A percentile compares a stretch with the other conserved stretches of the same genome.
phyloP scores from a whole-genome alignment of 805 yeast genomes.

The Jamesozyma lodderae region DNA sequence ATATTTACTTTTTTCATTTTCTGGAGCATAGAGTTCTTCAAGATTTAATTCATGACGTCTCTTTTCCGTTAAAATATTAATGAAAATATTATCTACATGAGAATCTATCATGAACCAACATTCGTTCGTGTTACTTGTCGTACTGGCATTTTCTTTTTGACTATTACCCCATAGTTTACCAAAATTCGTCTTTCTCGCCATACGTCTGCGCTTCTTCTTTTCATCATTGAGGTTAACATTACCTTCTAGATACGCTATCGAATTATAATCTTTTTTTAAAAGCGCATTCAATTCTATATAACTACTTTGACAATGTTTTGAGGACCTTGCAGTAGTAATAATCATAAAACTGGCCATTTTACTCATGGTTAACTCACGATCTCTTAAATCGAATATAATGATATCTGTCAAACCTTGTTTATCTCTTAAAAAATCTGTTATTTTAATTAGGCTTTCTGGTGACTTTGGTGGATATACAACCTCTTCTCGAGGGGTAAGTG shows the following conservation, averaged over 20 bases:
- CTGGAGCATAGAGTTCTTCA: constrained; percentile 56
- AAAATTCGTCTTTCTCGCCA: constrained; percentile 46
- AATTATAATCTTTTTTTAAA: constrained; percentile 43
- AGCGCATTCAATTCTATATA: constrained; percentile 47
- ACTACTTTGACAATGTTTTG: constrained; percentile 67
- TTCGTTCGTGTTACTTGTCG: constrained; percentile 42
- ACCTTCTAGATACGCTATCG: constrained; percentile 60
- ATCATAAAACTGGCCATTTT: constrained; percentile 43
- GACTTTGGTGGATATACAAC: constrained; percentile 54
- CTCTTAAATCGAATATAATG: constrained; percentile 53
- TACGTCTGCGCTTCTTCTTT: constrained; percentile 41
- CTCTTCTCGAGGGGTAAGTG: constrained; percentile 11
- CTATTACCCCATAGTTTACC: constrained; percentile 39
- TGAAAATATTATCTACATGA: constrained; percentile 47
- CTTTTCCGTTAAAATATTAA: constrained; percentile 66
- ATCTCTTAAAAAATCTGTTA: constrained; percentile 36
- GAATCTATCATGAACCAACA: constrained; percentile 82
- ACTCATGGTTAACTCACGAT: constrained; percentile 13
- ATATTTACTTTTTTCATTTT: constrained; percentile 30
- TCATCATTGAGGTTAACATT: constrained; percentile 49
- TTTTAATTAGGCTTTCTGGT: constrained; percentile 39
- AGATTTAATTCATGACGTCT: constrained; percentile 61
- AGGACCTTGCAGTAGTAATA: constrained; percentile 67
- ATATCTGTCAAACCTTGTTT: constrained; percentile 63
- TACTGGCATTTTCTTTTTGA: constrained; percentile 33